Base-by-base conservation (phyloP, 805 yeast species). In the Nakazawaea pomicola region DNA sequence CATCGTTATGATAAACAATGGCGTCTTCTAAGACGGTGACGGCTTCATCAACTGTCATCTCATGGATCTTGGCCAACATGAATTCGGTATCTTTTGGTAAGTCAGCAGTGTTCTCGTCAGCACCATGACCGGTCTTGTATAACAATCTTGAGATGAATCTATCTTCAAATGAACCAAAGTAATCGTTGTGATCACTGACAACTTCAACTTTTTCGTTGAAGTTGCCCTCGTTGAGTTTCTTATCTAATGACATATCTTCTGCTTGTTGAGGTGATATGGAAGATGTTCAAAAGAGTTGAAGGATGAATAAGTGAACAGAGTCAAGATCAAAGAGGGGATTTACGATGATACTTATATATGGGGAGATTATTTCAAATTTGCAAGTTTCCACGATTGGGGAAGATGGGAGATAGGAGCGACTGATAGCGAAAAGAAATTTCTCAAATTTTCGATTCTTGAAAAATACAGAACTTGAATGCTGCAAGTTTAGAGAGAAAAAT, bases 1-100 rank as follows among this genome's bases (percentile, higher is more conserved):
- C 83, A 38, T 63, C 68, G 6, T 49, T 49, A 46, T 74, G 78
- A n/a, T 67, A 64, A 1, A 50, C 62, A 3, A 67, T 44, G 4
- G 72, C 67, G 14, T 61, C 57, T 27, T 56, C 50, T 33, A 78
- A 52, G 30, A 74, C 62, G 7, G 56, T 58, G 0, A 65, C 29
- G 0, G 76, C 66, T 30, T 70, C 72, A 2, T 61, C 65, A 11
- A 58, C 50, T 3, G 62, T 34, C 48, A 69, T 46, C 23, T 50
- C 47, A 27, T 58, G 61, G 33, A 69, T 61, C 46, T 65, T 67
- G 25, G 64, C 67, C 43, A 68, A 56, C 62, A 72, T 65, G 49
- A 58, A 70, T 16, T 63, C 53, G 33, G 29, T 24, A 28, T 39
- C 43, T 15, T 12, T 27, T 33, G 43, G 43, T 21, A 39, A 33